Evolutionary conservation across 2,329 filamentous ascomycete genomes (phyloP), one percentile per base, ranked within the genome.

Genomic region (Colletotrichum chlorophyti): DNA sequence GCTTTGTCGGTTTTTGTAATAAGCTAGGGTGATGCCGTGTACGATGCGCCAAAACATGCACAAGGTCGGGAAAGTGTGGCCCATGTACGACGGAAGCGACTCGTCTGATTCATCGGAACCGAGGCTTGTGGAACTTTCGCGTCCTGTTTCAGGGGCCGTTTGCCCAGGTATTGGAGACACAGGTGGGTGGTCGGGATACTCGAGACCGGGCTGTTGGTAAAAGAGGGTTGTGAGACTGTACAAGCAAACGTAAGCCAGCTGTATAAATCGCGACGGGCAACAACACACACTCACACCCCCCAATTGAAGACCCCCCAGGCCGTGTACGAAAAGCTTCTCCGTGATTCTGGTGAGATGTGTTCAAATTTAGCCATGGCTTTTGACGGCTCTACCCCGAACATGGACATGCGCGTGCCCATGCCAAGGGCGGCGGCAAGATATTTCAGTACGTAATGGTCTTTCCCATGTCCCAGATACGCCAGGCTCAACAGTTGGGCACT

Each of bases 11-110:
- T 61, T 57, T 2, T 64, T 61, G 5, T 67, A 58, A 24, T 74
- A 74, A 31, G 60, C 64, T 48, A 71, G 15, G 29, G 61, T 58
- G n/a, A 70, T 68, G 7, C 68, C 68, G 15, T 74, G 68, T 14
- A 74, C 60, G n/a, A 78, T 74, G 17, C 58, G 41, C 76, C 74
- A 76, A 48, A 77, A 73, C 5, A 64, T 63, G 61, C 72, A 75
- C 2, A 75, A 12, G 0, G 58, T 49, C 1, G 70, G 68, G 51
- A 74, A 74, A 0, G 64, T 70, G 6, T 52, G 62, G 6, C 68
- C 69, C 61, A 65, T 68, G 11, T 67, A 66, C 10, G 6, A 32
- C 41, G 27, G 24, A 5, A 14, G 11, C 5, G 24, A 9, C 6
- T 43, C 29, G 2, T n/a, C 12, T 3, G 26, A 29, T 12, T 4